A percentile compares a stretch with the other conserved stretches of the same genome.
Evolutionary conservation across 192 early-diverging fungal genomes (phyloP).

Genomic region (Coemansia biformis): DNA sequence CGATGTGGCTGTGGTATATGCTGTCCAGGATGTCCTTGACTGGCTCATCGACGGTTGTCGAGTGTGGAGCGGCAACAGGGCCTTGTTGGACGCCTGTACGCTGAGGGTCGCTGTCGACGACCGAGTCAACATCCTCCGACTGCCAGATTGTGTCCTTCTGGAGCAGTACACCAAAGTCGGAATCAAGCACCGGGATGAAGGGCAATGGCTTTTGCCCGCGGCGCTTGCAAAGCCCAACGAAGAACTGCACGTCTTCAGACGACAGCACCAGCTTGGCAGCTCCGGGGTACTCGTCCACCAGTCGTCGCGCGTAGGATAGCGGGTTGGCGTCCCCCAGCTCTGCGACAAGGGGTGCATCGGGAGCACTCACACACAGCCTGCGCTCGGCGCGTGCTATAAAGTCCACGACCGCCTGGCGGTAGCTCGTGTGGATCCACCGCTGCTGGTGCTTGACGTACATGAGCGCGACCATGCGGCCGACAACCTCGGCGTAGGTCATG

Average conservation of each 20-base stretch:
- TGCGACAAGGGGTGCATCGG: background rate
- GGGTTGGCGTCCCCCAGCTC: background rate
- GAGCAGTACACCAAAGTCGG: conserved; percentile 84
- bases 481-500: conserved; percentile 91
- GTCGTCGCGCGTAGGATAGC: conserved; percentile 9
- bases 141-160: conserved; percentile 90
- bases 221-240: conserved; percentile 44
- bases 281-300: conserved; percentile 8
- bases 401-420: conserved; percentile 70
- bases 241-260: conserved; percentile 32
- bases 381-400: conserved; percentile 80
- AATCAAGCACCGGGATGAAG: conserved; percentile 82
- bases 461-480: conserved; percentile 73
- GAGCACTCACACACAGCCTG: conserved; percentile 35
- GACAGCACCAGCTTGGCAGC: conserved; percentile 6
- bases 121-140: conserved; percentile 77
- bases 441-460: conserved; percentile 70
- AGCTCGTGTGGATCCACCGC: conserved; percentile 77
- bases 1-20: conserved; percentile 77
- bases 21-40: conserved; percentile 83
- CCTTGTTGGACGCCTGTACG: conserved; percentile 86
- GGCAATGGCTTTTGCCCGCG: conserved; percentile 81
- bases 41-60: conserved; percentile 71
- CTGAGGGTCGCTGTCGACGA: conserved; percentile 78
- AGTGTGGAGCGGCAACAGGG: conserved; percentile 72